Conservation (phyloP, 306 rosid species). For the Leucaena leucocephala region DNA sequence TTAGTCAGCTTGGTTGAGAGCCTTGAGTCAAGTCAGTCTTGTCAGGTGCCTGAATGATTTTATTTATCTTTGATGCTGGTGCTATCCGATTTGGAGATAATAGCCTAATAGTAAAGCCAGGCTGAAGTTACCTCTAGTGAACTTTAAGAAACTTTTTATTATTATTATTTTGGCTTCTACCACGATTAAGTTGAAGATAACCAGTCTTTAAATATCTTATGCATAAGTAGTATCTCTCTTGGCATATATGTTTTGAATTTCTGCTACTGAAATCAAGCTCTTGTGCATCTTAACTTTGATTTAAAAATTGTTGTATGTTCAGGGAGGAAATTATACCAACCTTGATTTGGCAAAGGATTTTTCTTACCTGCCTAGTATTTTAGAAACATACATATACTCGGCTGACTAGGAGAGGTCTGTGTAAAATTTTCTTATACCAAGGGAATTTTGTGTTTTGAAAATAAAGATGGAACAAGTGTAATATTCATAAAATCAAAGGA, state of each 20-base stretch:
- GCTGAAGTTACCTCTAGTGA: constrained; percentile 43
- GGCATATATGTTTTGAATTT: background rate
- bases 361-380: background rate
- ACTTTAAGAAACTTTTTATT: background rate
- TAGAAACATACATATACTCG: background rate
- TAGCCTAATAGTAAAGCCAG: constrained; percentile 8
- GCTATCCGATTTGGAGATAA: background rate
- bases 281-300: background rate
- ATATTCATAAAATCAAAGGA: background rate
- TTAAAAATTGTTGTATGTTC: background rate
- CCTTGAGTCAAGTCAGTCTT: constrained; percentile 15
- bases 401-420: background rate
- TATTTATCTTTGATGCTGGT: background rate
- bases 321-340: background rate
- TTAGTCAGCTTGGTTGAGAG: constrained; percentile 18
- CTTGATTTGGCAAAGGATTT: background rate
- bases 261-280: background rate
- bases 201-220: constrained; percentile 14
- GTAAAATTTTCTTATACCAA: background rate
- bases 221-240: background rate
- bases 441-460: background rate
- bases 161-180: background rate
- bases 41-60: constrained; percentile 1
- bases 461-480: background rate
- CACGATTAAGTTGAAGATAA: background rate